These are phyloP conservation scores for Lipomyces spencermartinsiae DNA, from an alignment of 805 yeast species.

Conservation along the genomic window DNA sequence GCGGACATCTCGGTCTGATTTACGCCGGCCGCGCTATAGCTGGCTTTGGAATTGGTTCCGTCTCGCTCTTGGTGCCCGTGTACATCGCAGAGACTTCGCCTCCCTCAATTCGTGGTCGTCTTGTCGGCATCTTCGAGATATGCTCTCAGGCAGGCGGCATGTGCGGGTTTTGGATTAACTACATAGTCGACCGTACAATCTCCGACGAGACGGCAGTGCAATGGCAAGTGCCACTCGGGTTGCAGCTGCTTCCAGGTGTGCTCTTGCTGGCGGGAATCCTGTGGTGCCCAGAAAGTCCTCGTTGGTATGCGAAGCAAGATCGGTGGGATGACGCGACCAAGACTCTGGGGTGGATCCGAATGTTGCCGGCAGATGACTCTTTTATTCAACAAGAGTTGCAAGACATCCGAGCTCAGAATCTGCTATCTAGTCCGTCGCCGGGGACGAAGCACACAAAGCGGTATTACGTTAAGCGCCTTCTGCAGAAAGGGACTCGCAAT, in stretches of 20 bases:
- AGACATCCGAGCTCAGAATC: slow-evolving; percentile 52
- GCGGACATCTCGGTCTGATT: slow-evolving; percentile 42
- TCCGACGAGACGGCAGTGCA: slow-evolving; percentile 64
- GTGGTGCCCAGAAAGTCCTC: slow-evolving; percentile 50
- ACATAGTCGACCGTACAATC: slow-evolving; percentile 52
- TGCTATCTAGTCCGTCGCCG: slow-evolving; percentile 3
- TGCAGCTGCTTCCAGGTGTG: slow-evolving; percentile 61
- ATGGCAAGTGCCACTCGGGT: slow-evolving; percentile 68
- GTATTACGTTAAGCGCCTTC: not conserved
- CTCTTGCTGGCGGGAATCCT: slow-evolving; percentile 53
- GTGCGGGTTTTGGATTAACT: slow-evolving; percentile 62
- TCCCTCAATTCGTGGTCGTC: slow-evolving; percentile 61
- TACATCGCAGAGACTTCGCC: slow-evolving; percentile 70
- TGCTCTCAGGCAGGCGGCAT: slow-evolving; percentile 66
- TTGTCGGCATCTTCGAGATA: slow-evolving; percentile 67
- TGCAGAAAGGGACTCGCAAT: slow-evolving; percentile 23
- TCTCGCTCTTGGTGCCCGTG: slow-evolving; percentile 69
- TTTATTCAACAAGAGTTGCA: slow-evolving; percentile 54
- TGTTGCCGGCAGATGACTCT: slow-evolving; percentile 53
- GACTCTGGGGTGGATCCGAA: slow-evolving; percentile 50
- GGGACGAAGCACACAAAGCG: slow-evolving; percentile 2
- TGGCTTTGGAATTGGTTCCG: slow-evolving; percentile 72
- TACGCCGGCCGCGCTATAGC: slow-evolving; percentile 63
- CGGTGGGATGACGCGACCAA: slow-evolving; percentile 54
- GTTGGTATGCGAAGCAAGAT: slow-evolving; percentile 55